These are phyloP conservation scores for Phaseolus lunatus DNA, from an alignment of 306 rosid species.

Conservation along the genomic window DNA sequence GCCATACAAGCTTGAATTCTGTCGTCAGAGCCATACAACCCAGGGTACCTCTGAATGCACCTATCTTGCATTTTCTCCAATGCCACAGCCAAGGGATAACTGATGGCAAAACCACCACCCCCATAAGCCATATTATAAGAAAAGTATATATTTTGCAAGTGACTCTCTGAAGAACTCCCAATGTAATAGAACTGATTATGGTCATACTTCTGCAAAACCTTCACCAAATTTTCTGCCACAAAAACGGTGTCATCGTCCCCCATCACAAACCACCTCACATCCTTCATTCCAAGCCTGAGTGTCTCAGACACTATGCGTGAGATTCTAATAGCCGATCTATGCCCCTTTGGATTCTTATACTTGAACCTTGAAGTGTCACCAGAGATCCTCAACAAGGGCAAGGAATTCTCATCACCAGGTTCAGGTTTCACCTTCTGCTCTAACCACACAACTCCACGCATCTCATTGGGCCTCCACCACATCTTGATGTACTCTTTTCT, in stretches of 20 bases:
- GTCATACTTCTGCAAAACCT: constrained; percentile 68
- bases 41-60: constrained; percentile 68
- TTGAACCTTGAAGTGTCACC: constrained; percentile 58
- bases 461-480: constrained; percentile 71
- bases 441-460: constrained; percentile 74
- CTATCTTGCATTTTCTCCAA: constrained; percentile 74
- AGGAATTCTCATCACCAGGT: background rate
- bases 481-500: constrained; percentile 75
- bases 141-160: constrained; percentile 72
- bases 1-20: constrained; percentile 86
- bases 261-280: constrained; percentile 80
- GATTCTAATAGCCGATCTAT: constrained; percentile 68
- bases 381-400: constrained; percentile 64
- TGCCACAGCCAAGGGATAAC: constrained; percentile 65
- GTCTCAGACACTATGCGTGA: constrained; percentile 76
- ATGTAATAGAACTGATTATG: constrained; percentile 70
- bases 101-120: constrained; percentile 80
- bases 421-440: constrained; percentile 55
- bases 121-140: constrained; percentile 81
- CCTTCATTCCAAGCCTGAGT: constrained; percentile 52
- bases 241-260: constrained; percentile 84
- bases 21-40: constrained; percentile 75
- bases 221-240: constrained; percentile 63
- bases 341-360: constrained; percentile 61
- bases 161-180: constrained; percentile 77